Evolutionary conservation across 192 early-diverging fungal species (phyloP).

Genomic region (Umbelopsis vinacea): DNA sequence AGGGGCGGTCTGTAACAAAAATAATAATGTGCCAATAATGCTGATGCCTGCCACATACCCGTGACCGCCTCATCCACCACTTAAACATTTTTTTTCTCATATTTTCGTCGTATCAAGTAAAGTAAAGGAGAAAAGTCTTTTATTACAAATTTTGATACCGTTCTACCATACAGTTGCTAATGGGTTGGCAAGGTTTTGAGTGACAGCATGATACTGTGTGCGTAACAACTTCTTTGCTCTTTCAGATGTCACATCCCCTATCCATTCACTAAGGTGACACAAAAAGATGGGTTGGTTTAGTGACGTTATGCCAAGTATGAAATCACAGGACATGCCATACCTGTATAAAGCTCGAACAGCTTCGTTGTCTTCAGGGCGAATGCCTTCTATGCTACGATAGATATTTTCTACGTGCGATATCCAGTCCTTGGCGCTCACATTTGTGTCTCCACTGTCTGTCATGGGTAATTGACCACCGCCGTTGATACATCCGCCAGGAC

Average conservation of each 20-base stretch:
- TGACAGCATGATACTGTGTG: slow-evolving; percentile 88
- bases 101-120: background rate
- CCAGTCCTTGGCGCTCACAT: slow-evolving; percentile 69
- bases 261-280: slow-evolving; percentile 68
- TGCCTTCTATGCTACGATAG: slow-evolving; percentile 60
- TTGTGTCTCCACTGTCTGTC: slow-evolving; percentile 39
- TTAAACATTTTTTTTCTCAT: background rate
- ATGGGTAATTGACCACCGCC: slow-evolving; percentile 94
- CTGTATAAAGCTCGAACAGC: slow-evolving; percentile 65
- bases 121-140: background rate
- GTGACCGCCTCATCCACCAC: background rate
- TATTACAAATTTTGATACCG: slow-evolving; percentile 3
- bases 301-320: background rate
- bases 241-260: slow-evolving; percentile 69
- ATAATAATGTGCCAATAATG: no score
- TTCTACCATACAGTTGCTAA: slow-evolving; percentile 83
- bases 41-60: no score
- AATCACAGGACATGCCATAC: slow-evolving; percentile 29
- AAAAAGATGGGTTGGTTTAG: background rate
- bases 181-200: slow-evolving; percentile 70
- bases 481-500: slow-evolving; percentile 96
- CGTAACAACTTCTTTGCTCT: slow-evolving; percentile 67
- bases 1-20: no score
- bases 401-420: slow-evolving; percentile 67
- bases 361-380: slow-evolving; percentile 70